phyloP scores from a whole-genome alignment of 2,329 filamentous ascomycete genomes.

The Pseudocercospora vitis region DNA sequence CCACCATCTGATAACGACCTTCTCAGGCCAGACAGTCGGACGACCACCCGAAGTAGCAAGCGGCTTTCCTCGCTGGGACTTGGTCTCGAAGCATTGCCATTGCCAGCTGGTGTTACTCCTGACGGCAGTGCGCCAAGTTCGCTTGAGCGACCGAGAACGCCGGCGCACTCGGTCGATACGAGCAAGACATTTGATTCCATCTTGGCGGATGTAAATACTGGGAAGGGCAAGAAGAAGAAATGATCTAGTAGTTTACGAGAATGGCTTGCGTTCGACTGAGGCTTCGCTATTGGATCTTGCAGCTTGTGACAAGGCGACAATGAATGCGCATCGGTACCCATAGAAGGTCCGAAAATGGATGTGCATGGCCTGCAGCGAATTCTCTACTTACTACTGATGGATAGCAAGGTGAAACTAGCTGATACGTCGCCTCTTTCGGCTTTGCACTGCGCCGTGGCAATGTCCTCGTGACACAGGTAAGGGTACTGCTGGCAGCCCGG shows the following conservation, averaged over 20 bases:
- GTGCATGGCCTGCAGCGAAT: neutral
- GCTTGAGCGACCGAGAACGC: conserved; percentile 33
- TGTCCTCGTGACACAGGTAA: neutral
- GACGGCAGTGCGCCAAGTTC: conserved; percentile 29
- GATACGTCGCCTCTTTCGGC: neutral
- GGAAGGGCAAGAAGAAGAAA: conserved; percentile 35
- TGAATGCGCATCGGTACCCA: neutral
- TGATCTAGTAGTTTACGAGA: no score
- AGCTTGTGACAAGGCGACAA: neutral
- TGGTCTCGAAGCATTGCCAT: conserved; percentile 49
- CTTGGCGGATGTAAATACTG: conserved; percentile 35
- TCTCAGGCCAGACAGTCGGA: conserved; percentile 24
- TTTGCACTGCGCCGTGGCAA: neutral
- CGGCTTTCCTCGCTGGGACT: conserved; percentile 48
- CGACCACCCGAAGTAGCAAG: conserved; percentile 32
- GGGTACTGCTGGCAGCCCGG: neutral
- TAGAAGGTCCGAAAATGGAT: neutral
- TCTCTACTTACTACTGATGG: no score
- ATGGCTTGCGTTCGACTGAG: no score
- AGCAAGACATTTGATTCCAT: conserved; percentile 54
- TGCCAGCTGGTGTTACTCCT: conserved; percentile 47
- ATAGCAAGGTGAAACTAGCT: neutral
- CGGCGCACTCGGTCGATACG: conserved; percentile 36
- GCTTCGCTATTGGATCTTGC: neutral
- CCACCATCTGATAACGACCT: conserved; percentile 22